These are phyloP conservation scores for Aspergillus coremiiformis DNA, from an alignment of 495 filamentous ascomycete species.

Conservation along the genomic window DNA sequence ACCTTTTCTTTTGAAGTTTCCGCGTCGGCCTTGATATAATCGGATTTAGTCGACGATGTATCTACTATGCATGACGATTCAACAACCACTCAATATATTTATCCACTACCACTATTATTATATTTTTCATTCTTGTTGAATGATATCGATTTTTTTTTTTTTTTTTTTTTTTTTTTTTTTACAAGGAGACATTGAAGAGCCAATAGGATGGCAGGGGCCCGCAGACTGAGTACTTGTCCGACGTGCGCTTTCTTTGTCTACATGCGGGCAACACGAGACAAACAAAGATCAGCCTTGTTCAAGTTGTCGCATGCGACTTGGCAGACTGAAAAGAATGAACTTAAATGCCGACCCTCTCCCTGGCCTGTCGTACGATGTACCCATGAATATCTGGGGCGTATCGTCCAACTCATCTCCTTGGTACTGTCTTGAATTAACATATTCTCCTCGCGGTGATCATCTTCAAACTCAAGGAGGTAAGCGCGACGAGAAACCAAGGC, in stretches of 20 bases:
- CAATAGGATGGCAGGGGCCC: neutral
- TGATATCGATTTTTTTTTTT: neutral
- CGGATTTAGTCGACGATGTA: slow-evolving; percentile 7
- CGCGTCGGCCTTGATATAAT: neutral
- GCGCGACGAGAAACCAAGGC: neutral
- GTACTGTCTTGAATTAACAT: neutral
- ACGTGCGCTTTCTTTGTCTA: neutral
- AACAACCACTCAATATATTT: neutral
- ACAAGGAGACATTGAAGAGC: neutral
- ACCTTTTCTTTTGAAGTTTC: slow-evolving; percentile 12
- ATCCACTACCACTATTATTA: neutral
- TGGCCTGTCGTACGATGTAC: too few species aligned
- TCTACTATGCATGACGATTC: slow-evolving; percentile 9
- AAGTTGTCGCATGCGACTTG: neutral
- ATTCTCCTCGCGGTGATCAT: neutral
- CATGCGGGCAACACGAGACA: neutral
- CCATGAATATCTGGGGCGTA: neutral
- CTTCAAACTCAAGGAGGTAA: neutral
- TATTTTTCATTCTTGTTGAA: too few species aligned
- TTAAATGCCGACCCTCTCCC: neutral
- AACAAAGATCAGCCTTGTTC: neutral
- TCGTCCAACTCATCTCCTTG: neutral
- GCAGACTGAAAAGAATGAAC: neutral
- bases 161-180: neutral
- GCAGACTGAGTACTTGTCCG: neutral